A percentile compares a stretch with the other conserved stretches of the same genome.
phyloP scores from a whole-genome alignment of 1,139 yeast species.

The Geotrichum europaeum region DNA sequence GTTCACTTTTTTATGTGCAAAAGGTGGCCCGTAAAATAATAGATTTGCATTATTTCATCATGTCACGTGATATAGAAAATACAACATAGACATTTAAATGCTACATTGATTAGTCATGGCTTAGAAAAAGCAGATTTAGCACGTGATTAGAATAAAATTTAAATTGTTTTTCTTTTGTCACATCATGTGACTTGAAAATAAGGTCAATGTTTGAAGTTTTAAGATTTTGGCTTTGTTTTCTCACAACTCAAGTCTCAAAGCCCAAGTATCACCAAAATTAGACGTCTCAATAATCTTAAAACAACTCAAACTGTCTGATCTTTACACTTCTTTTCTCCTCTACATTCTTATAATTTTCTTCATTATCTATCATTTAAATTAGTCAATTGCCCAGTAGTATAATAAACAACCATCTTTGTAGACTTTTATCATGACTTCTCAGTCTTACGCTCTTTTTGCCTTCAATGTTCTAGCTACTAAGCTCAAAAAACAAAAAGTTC shows the following conservation, averaged over 20 bases:
- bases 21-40: neutral
- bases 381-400: neutral
- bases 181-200: too few relatives aligned
- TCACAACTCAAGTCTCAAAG: neutral
- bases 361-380: neutral
- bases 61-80: neutral
- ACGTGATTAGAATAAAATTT: too few relatives aligned
- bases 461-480: constrained; percentile 38
- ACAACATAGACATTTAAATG: too few relatives aligned
- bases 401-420: neutral
- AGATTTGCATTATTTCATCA: neutral
- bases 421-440: neutral
- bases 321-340: neutral
- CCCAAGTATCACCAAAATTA: neutral
- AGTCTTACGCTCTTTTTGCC: constrained; percentile 37
- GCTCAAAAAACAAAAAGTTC: constrained; percentile 26
- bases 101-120: too few relatives aligned
- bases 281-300: neutral
- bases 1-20: neutral
- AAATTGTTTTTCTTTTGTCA: too few relatives aligned
- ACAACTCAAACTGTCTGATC: neutral
- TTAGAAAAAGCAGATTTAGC: too few relatives aligned
- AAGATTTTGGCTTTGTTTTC: neutral
- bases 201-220: neutral
- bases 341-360: neutral